Evolutionary conservation across 805 yeast species (phyloP).

Genomic region (Suhomyces prunicola): DNA sequence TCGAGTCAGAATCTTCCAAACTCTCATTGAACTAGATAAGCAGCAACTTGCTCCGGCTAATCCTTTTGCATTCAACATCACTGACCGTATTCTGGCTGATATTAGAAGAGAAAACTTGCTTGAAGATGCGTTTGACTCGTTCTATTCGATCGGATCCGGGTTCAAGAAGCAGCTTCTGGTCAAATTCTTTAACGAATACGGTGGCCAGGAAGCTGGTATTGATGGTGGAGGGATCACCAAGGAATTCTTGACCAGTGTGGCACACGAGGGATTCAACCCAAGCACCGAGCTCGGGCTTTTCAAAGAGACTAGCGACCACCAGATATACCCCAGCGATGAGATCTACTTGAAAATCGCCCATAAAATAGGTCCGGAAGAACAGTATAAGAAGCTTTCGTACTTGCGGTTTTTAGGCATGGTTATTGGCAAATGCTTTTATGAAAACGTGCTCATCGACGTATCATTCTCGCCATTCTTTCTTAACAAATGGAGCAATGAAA

Average conservation of each 20-base stretch:
- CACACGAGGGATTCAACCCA: conserved; percentile 61
- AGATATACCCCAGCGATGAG: conserved; percentile 72
- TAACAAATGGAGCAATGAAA: conserved; percentile 55
- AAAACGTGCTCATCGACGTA: conserved; percentile 74
- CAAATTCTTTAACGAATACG: conserved; percentile 64
- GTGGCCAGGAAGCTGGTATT: conserved; percentile 78
- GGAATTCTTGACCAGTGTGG: conserved; percentile 76
- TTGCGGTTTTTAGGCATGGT: conserved; percentile 73
- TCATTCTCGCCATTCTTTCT: conserved; percentile 85
- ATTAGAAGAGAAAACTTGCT: conserved; percentile 69
- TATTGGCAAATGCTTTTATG: conserved; percentile 87
- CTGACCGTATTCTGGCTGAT: conserved; percentile 40
- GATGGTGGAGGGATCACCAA: conserved; percentile 98
- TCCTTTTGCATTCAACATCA: conserved; percentile 14
- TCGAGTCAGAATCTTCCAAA: conserved; percentile 71
- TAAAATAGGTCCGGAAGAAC: conserved; percentile 27
- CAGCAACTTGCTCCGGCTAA: conserved; percentile 14
- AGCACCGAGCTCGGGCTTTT: conserved; percentile 27
- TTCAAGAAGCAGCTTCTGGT: conserved; percentile 64
- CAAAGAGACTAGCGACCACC: conserved; percentile 48
- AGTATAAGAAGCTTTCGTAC: conserved; percentile 25
- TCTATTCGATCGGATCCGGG: conserved; percentile 48
- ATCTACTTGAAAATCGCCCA: conserved; percentile 34
- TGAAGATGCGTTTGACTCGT: conserved; percentile 68
- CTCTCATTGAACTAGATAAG: conserved; percentile 56